Evolutionary conservation across 176 grass and related monocot genomes (phyloP).

Genomic region (Aegilops speltoides): DNA sequence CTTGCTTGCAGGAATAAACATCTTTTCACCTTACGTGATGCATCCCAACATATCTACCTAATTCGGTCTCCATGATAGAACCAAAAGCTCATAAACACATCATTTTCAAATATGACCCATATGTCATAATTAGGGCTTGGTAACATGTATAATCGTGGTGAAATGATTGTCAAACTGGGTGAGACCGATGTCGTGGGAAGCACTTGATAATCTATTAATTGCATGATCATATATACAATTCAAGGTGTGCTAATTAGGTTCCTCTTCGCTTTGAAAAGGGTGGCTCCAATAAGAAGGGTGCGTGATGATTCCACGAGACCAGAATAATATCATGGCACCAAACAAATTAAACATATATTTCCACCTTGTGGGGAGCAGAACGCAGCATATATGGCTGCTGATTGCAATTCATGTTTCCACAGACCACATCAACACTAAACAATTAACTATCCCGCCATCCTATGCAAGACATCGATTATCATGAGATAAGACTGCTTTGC

Average conservation of each 20-base stretch:
- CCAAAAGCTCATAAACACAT: slow-evolving; percentile 13
- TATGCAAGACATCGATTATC: not conserved
- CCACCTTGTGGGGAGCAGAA: slow-evolving; percentile 52
- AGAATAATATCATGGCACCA: slow-evolving; percentile 3
- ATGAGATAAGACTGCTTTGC: not conserved
- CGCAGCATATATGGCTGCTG: slow-evolving; percentile 3
- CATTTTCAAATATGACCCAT: not conserved
- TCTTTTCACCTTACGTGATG: slow-evolving; percentile 15
- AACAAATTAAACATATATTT: slow-evolving; percentile 26
- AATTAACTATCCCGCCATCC: not conserved
- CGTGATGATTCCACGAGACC: slow-evolving; percentile 11
- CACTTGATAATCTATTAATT: slow-evolving; percentile 34
- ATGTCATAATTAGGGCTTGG: not conserved
- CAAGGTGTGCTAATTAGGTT: not conserved
- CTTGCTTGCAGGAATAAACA: slow-evolving; percentile 18
- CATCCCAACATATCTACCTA: slow-evolving; percentile 16
- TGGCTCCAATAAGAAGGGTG: slow-evolving; percentile 9
- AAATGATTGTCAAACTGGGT: slow-evolving; percentile 17
- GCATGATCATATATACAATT: not conserved
- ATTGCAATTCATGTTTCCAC: slow-evolving; percentile 42
- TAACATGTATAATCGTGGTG: not conserved
- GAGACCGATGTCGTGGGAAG: slow-evolving; percentile 27
- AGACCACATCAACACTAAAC: slow-evolving; percentile 39
- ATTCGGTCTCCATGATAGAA: slow-evolving; percentile 38
- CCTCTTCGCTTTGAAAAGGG: not conserved